phyloP scores from a whole-genome alignment of 2,329 filamentous ascomycete species.

The Arthrocladium fulminans region DNA sequence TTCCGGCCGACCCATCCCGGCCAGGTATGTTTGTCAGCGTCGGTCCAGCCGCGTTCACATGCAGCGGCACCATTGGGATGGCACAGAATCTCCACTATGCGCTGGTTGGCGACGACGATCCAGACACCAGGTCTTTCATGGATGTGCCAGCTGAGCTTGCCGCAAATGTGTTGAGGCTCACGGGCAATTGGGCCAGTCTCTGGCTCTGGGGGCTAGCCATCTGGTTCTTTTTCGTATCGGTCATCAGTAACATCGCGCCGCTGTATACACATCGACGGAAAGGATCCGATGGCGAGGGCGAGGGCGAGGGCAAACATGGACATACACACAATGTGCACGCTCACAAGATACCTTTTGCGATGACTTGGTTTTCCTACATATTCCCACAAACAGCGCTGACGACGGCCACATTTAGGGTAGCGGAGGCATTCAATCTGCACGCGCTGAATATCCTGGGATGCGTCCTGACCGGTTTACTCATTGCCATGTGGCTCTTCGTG shows the following conservation, averaged over 20 bases:
- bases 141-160: constrained; percentile 44
- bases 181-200: constrained; percentile 56
- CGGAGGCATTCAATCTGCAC: constrained; percentile 49
- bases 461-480: constrained; percentile 55
- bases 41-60: constrained; percentile 64
- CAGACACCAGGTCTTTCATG: constrained; percentile 40
- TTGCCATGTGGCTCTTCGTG: constrained; percentile 61
- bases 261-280: constrained; percentile 2
- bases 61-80: constrained; percentile 52
- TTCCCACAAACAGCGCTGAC: constrained; percentile 70
- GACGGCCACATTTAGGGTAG: constrained; percentile 65
- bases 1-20: constrained; percentile 64
- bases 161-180: constrained; percentile 46
- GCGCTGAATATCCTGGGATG: constrained; percentile 60
- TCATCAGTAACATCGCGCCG: constrained; percentile 43
- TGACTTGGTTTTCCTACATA: constrained; percentile 79
- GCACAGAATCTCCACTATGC: constrained; percentile 41
- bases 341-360: constrained; percentile 60
- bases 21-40: constrained; percentile 82
- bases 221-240: constrained; percentile 75
- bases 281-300: neutral
- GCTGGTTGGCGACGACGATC: constrained; percentile 33
- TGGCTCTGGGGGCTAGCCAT: constrained; percentile 78
- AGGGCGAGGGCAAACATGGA: neutral
- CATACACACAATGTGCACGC: neutral